A percentile compares a stretch with the other conserved stretches of the same genome.
Conservation (phyloP, 805 yeast genomes). For the Candida arabinofermentans region DNA sequence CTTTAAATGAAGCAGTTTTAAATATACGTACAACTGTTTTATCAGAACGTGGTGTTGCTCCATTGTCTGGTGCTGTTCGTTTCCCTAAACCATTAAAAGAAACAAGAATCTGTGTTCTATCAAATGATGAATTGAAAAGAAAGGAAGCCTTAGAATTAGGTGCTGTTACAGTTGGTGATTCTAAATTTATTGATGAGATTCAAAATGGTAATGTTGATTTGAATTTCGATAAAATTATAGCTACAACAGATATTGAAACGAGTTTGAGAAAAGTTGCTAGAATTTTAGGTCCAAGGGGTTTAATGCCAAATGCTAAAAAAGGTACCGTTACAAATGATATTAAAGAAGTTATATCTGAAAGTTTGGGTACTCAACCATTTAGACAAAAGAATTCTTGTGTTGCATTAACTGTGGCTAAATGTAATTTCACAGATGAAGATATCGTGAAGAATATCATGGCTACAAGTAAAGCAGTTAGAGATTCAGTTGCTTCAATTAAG, state of each 20-base stretch:
- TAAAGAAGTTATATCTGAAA: slow-evolving; percentile 44
- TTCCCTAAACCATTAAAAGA: slow-evolving; percentile 72
- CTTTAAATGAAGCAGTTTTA: slow-evolving; percentile 65
- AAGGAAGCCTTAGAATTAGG: slow-evolving; percentile 55
- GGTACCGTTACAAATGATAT: slow-evolving; percentile 81
- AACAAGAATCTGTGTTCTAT: slow-evolving; percentile 64
- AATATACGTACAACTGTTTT: slow-evolving; percentile 60
- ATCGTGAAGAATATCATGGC: slow-evolving; percentile 66
- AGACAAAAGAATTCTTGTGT: slow-evolving; percentile 65
- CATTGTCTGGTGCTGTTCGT: slow-evolving; percentile 64
- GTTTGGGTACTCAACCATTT: slow-evolving; percentile 69
- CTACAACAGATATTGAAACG: slow-evolving; percentile 77
- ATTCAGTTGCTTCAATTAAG: slow-evolving; percentile 50
- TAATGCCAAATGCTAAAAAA: slow-evolving; percentile 82
- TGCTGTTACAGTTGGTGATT: slow-evolving; percentile 68
- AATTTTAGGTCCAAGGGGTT: slow-evolving; percentile 79
- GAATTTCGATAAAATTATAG: slow-evolving; percentile 71
- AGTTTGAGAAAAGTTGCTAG: slow-evolving; percentile 68
- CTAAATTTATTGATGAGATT: slow-evolving; percentile 62
- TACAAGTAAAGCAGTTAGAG: slow-evolving; percentile 57
- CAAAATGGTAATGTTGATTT: slow-evolving; percentile 46
- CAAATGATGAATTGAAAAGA: slow-evolving; percentile 49
- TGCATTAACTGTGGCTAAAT: slow-evolving; percentile 69
- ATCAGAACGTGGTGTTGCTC: slow-evolving; percentile 73
- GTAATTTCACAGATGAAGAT: slow-evolving; percentile 73